A percentile compares a stretch with the other conserved stretches of the same genome.
Evolutionary conservation across 768 basidiomycete species (phyloP).

Genomic region (Pleurotus platypus): DNA sequence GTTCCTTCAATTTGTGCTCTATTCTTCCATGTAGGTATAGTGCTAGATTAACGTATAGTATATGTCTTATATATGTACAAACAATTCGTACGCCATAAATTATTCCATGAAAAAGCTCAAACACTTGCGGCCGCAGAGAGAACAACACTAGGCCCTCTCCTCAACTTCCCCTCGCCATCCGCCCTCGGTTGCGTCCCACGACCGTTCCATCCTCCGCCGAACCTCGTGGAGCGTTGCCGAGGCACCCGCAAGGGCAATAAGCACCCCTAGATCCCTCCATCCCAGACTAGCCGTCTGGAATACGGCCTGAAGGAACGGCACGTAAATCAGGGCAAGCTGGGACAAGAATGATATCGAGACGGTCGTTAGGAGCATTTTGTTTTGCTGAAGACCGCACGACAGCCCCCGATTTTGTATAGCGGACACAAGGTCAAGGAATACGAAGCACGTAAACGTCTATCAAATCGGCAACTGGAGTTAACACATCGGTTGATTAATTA

Average conservation of each 20-base stretch:
- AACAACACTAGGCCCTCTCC: slow-evolving; percentile 42
- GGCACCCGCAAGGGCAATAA: slow-evolving; percentile 62
- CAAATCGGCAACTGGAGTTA: neutral
- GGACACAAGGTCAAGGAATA: slow-evolving; percentile 94
- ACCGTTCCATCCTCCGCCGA: slow-evolving; percentile 74
- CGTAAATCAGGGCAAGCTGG: slow-evolving; percentile 84
- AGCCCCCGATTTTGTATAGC: slow-evolving; percentile 93
- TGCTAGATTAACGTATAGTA: too few species aligned
- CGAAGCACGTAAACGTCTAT: slow-evolving; percentile 97
- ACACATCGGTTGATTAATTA: too few species aligned
- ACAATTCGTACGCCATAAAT: too few species aligned
- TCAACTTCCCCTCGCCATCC: slow-evolving; percentile 45
- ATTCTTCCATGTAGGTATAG: too few species aligned
- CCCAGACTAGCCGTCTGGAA: slow-evolving; percentile 91
- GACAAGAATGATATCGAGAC: slow-evolving; percentile 83
- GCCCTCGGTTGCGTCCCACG: slow-evolving; percentile 48
- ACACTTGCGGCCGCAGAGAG: too few species aligned
- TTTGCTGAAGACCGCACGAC: slow-evolving; percentile 77
- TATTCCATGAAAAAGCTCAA: too few species aligned
- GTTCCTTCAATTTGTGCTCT: too few species aligned
- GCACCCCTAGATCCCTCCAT: slow-evolving; percentile 60
- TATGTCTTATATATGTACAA: too few species aligned
- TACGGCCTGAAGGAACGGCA: slow-evolving; percentile 85
- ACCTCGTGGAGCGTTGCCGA: slow-evolving; percentile 76
- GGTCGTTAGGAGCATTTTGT: slow-evolving; percentile 87